phyloP scores from a whole-genome alignment of 169 alveolate species.

The Plasmodium malariae region DNA sequence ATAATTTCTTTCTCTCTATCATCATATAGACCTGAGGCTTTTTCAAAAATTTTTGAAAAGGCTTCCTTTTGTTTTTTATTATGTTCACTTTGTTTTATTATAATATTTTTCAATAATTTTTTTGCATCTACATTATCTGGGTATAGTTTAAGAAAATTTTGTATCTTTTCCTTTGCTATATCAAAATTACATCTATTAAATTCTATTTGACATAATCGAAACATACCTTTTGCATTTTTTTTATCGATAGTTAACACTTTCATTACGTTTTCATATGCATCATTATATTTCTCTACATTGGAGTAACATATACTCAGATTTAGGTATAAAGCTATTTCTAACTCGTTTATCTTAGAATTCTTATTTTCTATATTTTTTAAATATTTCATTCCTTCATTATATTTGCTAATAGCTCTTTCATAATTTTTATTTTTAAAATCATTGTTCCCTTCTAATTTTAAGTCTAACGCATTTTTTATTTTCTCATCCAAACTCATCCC shows the following conservation, averaged over 20 bases:
- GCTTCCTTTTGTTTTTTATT: constrained; percentile 81
- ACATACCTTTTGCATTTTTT: constrained; percentile 76
- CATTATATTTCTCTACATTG: constrained; percentile 77
- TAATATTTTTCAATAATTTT: constrained; percentile 66
- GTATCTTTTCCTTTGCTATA: constrained; percentile 77
- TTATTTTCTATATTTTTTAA: constrained; percentile 37
- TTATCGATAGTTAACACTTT: constrained; percentile 75
- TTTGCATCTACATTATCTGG: constrained; percentile 81
- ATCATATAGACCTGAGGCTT: constrained; percentile 87
- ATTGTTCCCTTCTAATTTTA: constrained; percentile 65
- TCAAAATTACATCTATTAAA: constrained; percentile 76
- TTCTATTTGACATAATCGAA: constrained; percentile 78
- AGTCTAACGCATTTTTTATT: constrained; percentile 29
- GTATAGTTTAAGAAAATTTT: constrained; percentile 77
- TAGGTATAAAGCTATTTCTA: constrained; percentile 73
- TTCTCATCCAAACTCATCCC: constrained; percentile 33
- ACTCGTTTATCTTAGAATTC: constrained; percentile 62
- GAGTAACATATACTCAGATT: constrained; percentile 78
- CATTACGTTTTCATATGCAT: constrained; percentile 77
- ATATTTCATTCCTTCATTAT: constrained; percentile 47
- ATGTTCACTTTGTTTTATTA: constrained; percentile 77
- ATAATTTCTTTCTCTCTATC: constrained; percentile 87
- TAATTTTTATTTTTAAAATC: constrained; percentile 52
- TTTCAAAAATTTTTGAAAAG: constrained; percentile 86
- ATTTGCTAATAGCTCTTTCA: constrained; percentile 42